phyloP scores from a whole-genome alignment of 768 basidiomycete genomes.

The Auricularia cornea region DNA sequence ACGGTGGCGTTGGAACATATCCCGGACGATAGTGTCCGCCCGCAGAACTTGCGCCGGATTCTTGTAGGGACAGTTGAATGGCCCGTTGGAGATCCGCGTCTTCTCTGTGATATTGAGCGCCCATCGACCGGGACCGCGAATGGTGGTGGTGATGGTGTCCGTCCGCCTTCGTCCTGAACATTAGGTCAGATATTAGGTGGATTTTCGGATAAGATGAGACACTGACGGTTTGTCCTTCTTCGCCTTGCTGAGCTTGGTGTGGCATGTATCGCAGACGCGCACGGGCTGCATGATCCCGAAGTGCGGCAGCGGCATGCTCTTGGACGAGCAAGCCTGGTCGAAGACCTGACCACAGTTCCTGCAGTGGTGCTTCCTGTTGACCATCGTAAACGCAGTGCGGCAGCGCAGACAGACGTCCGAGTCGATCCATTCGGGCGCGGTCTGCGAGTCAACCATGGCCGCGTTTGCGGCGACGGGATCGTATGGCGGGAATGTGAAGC shows the following conservation, averaged over 20 bases:
- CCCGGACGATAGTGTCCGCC: constrained; percentile 44
- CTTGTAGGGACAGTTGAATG: constrained; percentile 83
- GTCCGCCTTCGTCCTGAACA: constrained; percentile 2
- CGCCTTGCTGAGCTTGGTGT: constrained; percentile 65
- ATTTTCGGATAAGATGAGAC: constrained; percentile 37
- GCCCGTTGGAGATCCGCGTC: constrained; percentile 91
- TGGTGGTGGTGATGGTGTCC: constrained; percentile 29
- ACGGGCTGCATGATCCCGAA: constrained; percentile 91
- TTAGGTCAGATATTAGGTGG: not conserved
- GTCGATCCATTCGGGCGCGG: constrained; percentile 95
- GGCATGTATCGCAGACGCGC: constrained; percentile 87
- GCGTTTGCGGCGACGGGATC: constrained; percentile 61
- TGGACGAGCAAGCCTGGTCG: constrained; percentile 87
- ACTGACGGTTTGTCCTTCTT: constrained; percentile 29
- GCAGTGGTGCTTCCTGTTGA: constrained; percentile 97
- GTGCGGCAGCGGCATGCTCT: constrained; percentile 76
- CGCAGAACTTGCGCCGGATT: constrained; percentile 43
- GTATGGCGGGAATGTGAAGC: constrained; percentile 79
- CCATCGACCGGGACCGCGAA: constrained; percentile 45
- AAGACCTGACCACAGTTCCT: constrained; percentile 97
- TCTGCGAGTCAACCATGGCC: constrained; percentile 84
- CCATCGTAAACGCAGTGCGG: constrained; percentile 83
- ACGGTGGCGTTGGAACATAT: constrained; percentile 55
- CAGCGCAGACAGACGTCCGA: constrained; percentile 92
- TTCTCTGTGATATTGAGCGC: constrained; percentile 39